These are phyloP conservation scores for Betula pendula DNA, from an alignment of 306 rosid genomes.

Conservation along the genomic window DNA sequence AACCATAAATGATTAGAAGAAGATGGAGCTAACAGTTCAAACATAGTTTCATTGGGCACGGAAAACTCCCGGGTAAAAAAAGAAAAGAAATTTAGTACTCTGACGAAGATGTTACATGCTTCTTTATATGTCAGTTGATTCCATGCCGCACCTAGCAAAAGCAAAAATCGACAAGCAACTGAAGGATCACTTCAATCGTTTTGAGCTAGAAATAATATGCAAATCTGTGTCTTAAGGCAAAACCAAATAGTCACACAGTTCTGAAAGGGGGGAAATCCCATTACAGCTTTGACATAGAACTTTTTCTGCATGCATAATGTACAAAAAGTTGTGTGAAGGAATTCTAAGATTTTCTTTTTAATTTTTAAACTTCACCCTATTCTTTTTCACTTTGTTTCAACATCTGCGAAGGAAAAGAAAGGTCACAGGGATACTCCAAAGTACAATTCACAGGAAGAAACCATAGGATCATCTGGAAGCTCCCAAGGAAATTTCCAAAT, in stretches of 20 bases:
- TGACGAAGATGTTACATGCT: background rate
- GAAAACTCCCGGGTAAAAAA: background rate
- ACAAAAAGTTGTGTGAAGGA: background rate
- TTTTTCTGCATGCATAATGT: background rate
- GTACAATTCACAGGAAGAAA: slow-evolving; percentile 23
- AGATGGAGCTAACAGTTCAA: too few species aligned
- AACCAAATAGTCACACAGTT: background rate
- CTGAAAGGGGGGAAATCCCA: background rate
- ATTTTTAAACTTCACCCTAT: background rate
- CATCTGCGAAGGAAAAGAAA: slow-evolving; percentile 20
- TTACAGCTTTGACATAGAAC: background rate
- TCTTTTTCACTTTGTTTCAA: slow-evolving; percentile 14
- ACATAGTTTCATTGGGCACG: slow-evolving; percentile 7
- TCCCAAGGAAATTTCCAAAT: slow-evolving; percentile 7
- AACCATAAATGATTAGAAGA: too few species aligned
- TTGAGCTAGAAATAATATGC: slow-evolving; percentile 3
- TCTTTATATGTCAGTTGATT: background rate
- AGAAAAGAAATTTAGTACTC: background rate
- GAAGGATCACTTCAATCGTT: background rate
- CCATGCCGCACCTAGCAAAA: background rate
- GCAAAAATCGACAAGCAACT: background rate
- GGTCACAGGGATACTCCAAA: slow-evolving; percentile 9
- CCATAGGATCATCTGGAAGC: slow-evolving; percentile 18
- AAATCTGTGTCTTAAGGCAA: background rate
- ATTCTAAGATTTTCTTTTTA: background rate